A percentile compares a stretch with the other conserved stretches of the same genome.
These are phyloP conservation scores for Herpetomonas muscarum DNA, from an alignment of 208 protist species.

Conservation along the genomic window DNA sequence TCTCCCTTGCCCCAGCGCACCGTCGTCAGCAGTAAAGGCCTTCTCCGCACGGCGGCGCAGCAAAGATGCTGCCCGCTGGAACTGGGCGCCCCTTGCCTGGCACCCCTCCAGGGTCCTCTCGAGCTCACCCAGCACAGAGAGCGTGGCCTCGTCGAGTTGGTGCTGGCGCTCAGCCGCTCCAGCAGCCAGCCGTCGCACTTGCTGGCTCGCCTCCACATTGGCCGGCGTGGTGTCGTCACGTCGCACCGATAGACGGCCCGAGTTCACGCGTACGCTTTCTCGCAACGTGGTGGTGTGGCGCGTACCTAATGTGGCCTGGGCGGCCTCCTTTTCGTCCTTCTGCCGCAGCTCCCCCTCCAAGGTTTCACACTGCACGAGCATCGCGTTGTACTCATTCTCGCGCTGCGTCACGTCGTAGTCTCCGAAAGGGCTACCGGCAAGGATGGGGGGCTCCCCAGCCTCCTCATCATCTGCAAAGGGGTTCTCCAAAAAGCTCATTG, in stretches of 20 bases:
- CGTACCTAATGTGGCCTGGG: slow-evolving; percentile 19
- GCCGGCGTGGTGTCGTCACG: too few species aligned
- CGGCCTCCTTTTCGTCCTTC: slow-evolving; percentile 20
- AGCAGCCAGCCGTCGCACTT: too few species aligned
- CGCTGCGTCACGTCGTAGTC: slow-evolving; percentile 64
- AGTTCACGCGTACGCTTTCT: too few species aligned
- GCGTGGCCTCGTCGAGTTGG: neutral
- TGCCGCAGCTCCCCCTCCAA: slow-evolving; percentile 23
- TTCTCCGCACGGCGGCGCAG: neutral
- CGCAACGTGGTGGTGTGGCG: too few species aligned
- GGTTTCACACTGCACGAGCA: slow-evolving; percentile 34
- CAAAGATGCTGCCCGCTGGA: neutral
- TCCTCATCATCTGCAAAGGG: slow-evolving; percentile 70
- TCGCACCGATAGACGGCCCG: too few species aligned
- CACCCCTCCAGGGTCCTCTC: neutral
- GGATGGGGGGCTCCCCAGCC: slow-evolving; percentile 19
- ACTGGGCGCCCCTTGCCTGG: neutral
- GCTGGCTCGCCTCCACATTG: too few species aligned
- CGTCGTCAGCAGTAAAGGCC: too few species aligned
- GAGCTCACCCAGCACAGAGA: neutral
- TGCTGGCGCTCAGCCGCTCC: neutral
- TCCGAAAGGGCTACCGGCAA: slow-evolving; percentile 24
- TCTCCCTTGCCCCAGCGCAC: too few species aligned
- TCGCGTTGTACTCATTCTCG: slow-evolving; percentile 73
- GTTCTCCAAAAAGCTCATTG: slow-evolving; percentile 69